phyloP scores from a whole-genome alignment of 2,329 filamentous ascomycete species.

The Trichothecium sympodiale region DNA sequence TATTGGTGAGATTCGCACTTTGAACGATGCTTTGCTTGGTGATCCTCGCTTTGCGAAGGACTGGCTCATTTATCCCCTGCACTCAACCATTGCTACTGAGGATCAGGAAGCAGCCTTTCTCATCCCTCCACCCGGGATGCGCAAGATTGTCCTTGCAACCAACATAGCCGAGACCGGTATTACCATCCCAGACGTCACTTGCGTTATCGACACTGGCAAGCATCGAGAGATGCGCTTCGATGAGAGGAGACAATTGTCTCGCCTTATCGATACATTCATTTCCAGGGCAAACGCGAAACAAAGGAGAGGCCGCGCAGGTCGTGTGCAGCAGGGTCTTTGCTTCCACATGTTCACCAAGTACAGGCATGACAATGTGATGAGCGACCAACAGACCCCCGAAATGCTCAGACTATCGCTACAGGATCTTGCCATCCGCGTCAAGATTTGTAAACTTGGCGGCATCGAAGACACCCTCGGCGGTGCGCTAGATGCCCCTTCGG shows the following conservation, averaged over 20 bases:
- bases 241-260: constrained; percentile 80
- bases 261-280: constrained; percentile 88
- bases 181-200: constrained; percentile 95
- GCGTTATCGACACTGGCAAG: constrained; percentile 92
- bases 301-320: constrained; percentile 81
- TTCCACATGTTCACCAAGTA: constrained; percentile 93
- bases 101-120: constrained; percentile 92
- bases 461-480: constrained; percentile 83
- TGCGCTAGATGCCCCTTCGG: constrained; percentile 79
- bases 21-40: constrained; percentile 76
- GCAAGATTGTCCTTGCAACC: constrained; percentile 92
- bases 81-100: constrained; percentile 90
- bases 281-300: constrained; percentile 94
- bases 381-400: constrained; percentile 89
- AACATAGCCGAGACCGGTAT: constrained; percentile 99
- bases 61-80: constrained; percentile 83
- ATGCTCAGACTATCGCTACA: constrained; percentile 91
- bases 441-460: constrained; percentile 90
- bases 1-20: constrained; percentile 78
- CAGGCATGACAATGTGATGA: constrained; percentile 74
- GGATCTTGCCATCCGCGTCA: constrained; percentile 89
- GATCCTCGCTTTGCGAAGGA: constrained; percentile 63
- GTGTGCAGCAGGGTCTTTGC: constrained; percentile 89
- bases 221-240: constrained; percentile 97
- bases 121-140: constrained; percentile 66